These are phyloP conservation scores for Fusarium devonianum DNA, from an alignment of 2,329 filamentous ascomycete genomes.

Conservation along the genomic window DNA sequence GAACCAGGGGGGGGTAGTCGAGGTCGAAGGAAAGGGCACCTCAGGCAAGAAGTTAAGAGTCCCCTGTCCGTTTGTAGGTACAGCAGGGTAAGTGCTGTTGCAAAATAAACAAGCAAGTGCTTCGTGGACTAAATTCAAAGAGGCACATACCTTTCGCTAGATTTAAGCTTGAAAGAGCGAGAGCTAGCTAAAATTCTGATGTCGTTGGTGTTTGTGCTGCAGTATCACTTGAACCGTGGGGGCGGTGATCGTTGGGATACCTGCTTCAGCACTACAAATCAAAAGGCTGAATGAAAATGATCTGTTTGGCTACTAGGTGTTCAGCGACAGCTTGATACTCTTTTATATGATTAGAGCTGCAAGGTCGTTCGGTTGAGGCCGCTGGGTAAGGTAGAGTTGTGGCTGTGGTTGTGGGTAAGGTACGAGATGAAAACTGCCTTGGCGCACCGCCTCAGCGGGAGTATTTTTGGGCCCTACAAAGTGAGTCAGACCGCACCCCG, in stretches of 20 bases:
- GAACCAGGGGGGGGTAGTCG: not conserved
- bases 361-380: constrained; percentile 7
- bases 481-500: constrained; percentile 35
- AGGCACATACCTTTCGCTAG: no score
- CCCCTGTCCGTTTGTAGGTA: no score
- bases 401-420: constrained; percentile 25
- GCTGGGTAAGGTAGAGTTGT: constrained; percentile 13
- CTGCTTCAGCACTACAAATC: no score
- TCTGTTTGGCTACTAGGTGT: not conserved
- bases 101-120: no score
- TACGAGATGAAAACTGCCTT: constrained; percentile 36
- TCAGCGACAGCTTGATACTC: not conserved
- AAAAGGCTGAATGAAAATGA: not conserved
- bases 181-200: no score
- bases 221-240: no score
- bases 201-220: no score
- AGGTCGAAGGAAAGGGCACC: not conserved
- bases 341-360: constrained; percentile 13
- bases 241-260: no score
- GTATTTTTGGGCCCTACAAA: not conserved
- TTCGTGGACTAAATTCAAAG: no score
- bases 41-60: not conserved
- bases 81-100: not conserved
- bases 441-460: constrained; percentile 38
- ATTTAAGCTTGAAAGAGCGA: no score